Percentiles rank a stretch among this genome's conserved stretches.
Conservation (phyloP, 805 yeast species). For the Cyberlindnera euphorbiiphila region DNA sequence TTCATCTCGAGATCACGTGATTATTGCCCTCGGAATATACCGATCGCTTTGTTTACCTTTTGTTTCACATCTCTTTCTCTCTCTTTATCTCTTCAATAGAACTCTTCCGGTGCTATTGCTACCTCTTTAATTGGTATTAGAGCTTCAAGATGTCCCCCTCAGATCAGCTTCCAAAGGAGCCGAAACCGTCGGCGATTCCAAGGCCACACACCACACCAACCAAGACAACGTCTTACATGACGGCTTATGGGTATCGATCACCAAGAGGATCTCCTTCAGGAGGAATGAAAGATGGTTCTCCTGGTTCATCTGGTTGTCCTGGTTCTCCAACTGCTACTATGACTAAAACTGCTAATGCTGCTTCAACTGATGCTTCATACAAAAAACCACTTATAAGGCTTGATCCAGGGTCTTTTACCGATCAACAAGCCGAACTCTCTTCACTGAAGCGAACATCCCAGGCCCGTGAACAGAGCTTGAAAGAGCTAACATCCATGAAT, state of each 20-base stretch:
- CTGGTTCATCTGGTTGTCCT: too few relatives aligned
- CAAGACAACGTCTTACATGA: conserved; percentile 15
- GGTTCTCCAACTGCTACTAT: conserved; percentile 3
- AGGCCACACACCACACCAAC: conserved; percentile 24
- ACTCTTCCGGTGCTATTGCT: too few relatives aligned
- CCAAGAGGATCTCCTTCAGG: conserved; percentile 6
- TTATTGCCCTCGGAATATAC: too few relatives aligned
- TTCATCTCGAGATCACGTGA: too few relatives aligned
- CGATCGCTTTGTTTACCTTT: too few relatives aligned
- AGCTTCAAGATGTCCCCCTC: too few relatives aligned
- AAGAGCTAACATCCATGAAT: conserved; percentile 21
- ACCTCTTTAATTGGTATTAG: too few relatives aligned
- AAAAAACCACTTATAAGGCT: neutral
- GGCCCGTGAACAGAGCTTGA: conserved; percentile 21
- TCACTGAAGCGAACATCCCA: conserved; percentile 12
- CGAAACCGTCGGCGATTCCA: conserved; percentile 21
- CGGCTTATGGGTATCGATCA: conserved; percentile 15
- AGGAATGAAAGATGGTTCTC: neutral
- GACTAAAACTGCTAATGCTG: too few relatives aligned
- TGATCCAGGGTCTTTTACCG: neutral
- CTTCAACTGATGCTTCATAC: too few relatives aligned
- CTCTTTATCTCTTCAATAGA: too few relatives aligned
- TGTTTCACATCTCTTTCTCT: too few relatives aligned
- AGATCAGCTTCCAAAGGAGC: too few relatives aligned
- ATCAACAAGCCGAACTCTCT: conserved; percentile 11